Conservation (phyloP, 768 basidiomycete genomes). For the Suillus sp. region DNA sequence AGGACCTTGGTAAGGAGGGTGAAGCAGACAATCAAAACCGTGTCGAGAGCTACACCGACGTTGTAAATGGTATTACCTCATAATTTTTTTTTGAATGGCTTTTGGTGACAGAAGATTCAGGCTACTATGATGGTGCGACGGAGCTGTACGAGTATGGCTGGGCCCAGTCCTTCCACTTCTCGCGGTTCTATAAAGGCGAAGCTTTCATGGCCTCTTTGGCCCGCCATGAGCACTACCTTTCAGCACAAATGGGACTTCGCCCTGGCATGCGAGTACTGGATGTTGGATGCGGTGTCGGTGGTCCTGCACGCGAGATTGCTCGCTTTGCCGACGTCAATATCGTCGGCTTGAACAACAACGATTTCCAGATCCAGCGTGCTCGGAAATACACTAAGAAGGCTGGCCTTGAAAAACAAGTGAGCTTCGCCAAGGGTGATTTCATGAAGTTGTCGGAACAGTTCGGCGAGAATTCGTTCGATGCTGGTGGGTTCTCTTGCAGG, state of each 20-base stretch:
- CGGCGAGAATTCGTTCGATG: constrained; percentile 92
- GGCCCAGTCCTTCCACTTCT: constrained; percentile 93
- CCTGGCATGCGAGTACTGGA: constrained; percentile 96
- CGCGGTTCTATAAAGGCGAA: constrained; percentile 94
- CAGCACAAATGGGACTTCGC: constrained; percentile 78
- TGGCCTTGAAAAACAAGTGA: constrained; percentile 74
- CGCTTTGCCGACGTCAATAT: constrained; percentile 85
- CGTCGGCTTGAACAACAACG: constrained; percentile 93
- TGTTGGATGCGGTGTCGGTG: constrained; percentile 97
- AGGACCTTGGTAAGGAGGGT: constrained; percentile 74
- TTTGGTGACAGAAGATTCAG: constrained; percentile 38
- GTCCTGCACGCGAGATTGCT: constrained; percentile 94
- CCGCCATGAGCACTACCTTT: constrained; percentile 97
- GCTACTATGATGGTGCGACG: constrained; percentile 97
- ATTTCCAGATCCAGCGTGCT: constrained; percentile 90
- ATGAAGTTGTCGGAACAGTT: constrained; percentile 93
- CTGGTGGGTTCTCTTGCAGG: constrained; percentile 56
- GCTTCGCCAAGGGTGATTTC: constrained; percentile 92
- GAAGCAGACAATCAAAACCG: constrained; percentile 69
- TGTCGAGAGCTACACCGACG: constrained; percentile 83
- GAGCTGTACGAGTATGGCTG: constrained; percentile 95
- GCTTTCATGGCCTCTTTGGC: constrained; percentile 70
- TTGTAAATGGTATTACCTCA: constrained; percentile 75
- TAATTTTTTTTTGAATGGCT: not conserved
- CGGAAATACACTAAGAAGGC: constrained; percentile 76